phyloP scores from a whole-genome alignment of 306 rosid species.

The Prunus padus region DNA sequence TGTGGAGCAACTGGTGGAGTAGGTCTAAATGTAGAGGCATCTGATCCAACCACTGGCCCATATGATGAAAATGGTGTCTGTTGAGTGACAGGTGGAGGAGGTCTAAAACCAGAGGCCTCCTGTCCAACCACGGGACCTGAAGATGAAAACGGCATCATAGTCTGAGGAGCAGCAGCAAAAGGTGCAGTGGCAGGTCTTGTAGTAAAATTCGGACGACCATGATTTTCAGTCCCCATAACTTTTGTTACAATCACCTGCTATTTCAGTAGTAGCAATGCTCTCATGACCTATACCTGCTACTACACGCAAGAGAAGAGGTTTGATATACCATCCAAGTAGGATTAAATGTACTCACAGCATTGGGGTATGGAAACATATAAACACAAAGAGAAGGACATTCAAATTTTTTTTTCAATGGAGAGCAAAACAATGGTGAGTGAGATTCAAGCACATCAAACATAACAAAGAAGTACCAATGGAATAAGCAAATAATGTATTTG shows the following conservation, averaged over 20 bases:
- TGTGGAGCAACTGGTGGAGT: slow-evolving; percentile 52
- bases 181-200: slow-evolving; percentile 62
- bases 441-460: neutral
- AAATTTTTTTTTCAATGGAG: neutral
- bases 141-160: slow-evolving; percentile 65
- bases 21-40: slow-evolving; percentile 51
- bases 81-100: slow-evolving; percentile 50
- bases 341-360: neutral
- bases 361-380: neutral
- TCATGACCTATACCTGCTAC: slow-evolving; percentile 49
- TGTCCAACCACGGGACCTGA: slow-evolving; percentile 70
- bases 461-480: neutral
- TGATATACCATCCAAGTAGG: slow-evolving; percentile 1
- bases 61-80: slow-evolving; percentile 71
- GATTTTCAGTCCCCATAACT: slow-evolving; percentile 83
- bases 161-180: slow-evolving; percentile 53
- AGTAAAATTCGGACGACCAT: slow-evolving; percentile 65
- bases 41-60: slow-evolving; percentile 70
- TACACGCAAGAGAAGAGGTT: slow-evolving; percentile 12
- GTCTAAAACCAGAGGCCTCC: slow-evolving; percentile 51
- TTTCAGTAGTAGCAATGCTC: slow-evolving; percentile 26
- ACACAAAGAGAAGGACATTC: neutral
- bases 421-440: neutral
- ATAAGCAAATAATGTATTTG: neutral
- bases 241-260: slow-evolving; percentile 28